These are phyloP conservation scores for Plantago ovata DNA, from an alignment of 257 asterid genomes.

Conservation along the genomic window DNA sequence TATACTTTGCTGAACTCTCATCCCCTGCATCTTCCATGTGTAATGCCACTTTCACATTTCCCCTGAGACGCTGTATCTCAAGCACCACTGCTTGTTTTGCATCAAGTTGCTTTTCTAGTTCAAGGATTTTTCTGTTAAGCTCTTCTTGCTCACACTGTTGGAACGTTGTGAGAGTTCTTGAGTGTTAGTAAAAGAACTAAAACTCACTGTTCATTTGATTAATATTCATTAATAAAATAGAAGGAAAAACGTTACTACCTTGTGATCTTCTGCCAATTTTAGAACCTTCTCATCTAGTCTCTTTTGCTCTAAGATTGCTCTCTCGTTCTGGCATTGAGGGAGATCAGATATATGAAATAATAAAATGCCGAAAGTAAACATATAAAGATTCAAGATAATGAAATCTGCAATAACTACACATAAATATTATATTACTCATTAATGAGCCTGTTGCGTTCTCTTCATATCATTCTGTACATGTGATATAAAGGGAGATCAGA, in stretches of 20 bases:
- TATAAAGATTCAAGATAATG: no score
- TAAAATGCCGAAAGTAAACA: conserved; percentile 4
- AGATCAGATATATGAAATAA: conserved; percentile 20
- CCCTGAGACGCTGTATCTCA: conserved; percentile 54
- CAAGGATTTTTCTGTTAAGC: conserved; percentile 48
- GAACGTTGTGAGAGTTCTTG: neutral
- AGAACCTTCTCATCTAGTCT: conserved; percentile 29
- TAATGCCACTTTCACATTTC: conserved; percentile 45
- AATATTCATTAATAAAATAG: neutral
- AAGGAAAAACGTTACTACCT: conserved; percentile 25
- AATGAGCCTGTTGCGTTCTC: no score
- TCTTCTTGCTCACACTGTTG: conserved; percentile 46
- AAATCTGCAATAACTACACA: no score
- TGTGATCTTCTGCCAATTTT: conserved; percentile 40
- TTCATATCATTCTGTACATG: conserved; percentile 10
- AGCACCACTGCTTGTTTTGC: conserved; percentile 66
- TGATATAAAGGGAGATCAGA: no score
- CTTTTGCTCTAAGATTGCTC: conserved; percentile 33
- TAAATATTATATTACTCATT: neutral
- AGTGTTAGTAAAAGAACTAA: conserved; percentile 1
- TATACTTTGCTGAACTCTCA: conserved; percentile 35
- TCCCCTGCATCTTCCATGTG: conserved; percentile 62
- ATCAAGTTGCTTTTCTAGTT: conserved; percentile 59
- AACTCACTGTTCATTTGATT: conserved; percentile 2
- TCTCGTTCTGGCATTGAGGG: conserved; percentile 28